Base-by-base conservation (phyloP, 176 grass and related monocot genomes). In the Ananas comosus region DNA sequence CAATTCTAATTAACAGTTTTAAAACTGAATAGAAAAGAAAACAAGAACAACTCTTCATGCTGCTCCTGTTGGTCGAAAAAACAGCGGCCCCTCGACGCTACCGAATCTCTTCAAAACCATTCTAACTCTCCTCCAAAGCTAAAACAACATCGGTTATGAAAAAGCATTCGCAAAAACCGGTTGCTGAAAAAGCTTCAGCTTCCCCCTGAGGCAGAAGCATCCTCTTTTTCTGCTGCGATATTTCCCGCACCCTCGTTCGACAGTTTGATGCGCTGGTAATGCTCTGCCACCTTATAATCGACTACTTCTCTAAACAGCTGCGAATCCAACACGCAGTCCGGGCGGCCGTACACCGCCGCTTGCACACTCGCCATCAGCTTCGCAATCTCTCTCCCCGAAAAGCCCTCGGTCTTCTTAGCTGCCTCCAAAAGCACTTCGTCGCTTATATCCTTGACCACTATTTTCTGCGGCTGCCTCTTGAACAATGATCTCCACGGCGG, bases 351-450 rank as follows among this genome's bases (percentile, higher is more conserved):
- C 49, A 99, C 95, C 48, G 95, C 87, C 65, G 95, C 95, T 73
- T 88, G 89, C 51, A 94, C 77, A 54, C 90, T 84, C 5, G 90
- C 95, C 72, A 94, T 80, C 51, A 99, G 84, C 80, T 94, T 94
- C 1, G 90, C 82, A 70, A 99, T 91, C 72, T 99, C 95, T 73
- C 95, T 80, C 12, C 95, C 95, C 21, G 95, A 99, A 73, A 99
- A 99, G 12, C 95, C 90, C 74, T 90, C 64, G 1, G 73, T 99
- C 79, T 82, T 99, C 48, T 67, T 28, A 14, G 87, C 80, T 21
- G 82, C 90, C 48, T 83, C 82, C 53, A 67, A 65, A 8, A 99
- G 80, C 16, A 88, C 61, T 53, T 94, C 85, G 8, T 99, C 90
- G 33, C 53, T 87, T 48, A 94, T 51, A 59, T 79, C 85, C 72